Base-by-base conservation (phyloP, 352 stramenopile species). In the Phytophthora vignae region DNA sequence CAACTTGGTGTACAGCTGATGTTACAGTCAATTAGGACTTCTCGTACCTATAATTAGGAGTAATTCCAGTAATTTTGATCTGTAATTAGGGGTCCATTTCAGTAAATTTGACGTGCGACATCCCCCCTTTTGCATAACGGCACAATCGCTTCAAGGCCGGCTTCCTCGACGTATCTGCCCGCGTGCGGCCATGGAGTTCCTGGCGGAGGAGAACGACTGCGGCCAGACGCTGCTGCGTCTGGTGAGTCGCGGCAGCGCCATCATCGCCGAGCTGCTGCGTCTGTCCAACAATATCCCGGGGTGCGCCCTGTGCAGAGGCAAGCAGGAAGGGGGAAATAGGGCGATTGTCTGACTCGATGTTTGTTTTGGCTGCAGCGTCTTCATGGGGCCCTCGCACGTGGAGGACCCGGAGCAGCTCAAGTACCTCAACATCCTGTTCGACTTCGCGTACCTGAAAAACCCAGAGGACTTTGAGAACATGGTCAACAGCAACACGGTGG, bases 401-500 rank as follows among this genome's bases (percentile, higher is more conserved):
- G 90, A 96, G 81, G 90, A 96, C 77, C 90, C 90, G 11, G 90
- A 96, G 69, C 90, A 96, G 69, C 87, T 93, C 74, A 96, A 96
- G 77, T 96, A 96, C 66, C 76, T 96, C 17, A 92, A 93, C 57
- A 98, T 99, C 50, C 71, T 99, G 27, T 99, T 99, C 71, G 95
- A 99, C 73, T 98, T 98, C 81, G 81, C 84, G 19, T 99, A 99
- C 68, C 65, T 99, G 56, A 97, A 98, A 73, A 98, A 97, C 66
- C 92, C 94, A 1, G 95, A 99, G 68, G 93, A 98, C 64, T 98
- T 94, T 74, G 96, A 99, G 69, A 97, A 94, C 55, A 92, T 92
- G 84, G 83, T 98, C 61, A 96, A 96, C 79, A 95, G 82, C 81
- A 93, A 94, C 74, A 95, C 90, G 79, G 88, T 95, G 59, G 46